Conservation (phyloP, 2,329 filamentous ascomycete species). For the Whalleya microplaca region DNA sequence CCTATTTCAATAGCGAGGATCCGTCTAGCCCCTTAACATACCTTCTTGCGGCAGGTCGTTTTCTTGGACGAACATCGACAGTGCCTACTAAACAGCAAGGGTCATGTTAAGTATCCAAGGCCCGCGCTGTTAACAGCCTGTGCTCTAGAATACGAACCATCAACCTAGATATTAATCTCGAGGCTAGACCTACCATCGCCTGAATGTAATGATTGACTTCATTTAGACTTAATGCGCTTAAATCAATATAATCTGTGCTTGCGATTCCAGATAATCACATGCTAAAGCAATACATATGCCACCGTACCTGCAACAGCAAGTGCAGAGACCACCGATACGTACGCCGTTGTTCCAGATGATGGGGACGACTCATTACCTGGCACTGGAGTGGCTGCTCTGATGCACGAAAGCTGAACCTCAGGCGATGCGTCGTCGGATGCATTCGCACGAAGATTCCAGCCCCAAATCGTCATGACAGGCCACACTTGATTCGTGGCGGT, state of each 20-base stretch:
- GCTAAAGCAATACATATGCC: conserved; percentile 1
- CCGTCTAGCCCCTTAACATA: too few species aligned
- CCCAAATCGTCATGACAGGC: conserved; percentile 35
- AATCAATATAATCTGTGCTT: background rate
- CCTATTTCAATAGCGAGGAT: too few species aligned
- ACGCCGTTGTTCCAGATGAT: conserved; percentile 1
- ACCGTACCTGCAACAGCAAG: conserved; percentile 1
- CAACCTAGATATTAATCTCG: too few species aligned
- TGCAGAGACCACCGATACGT: background rate
- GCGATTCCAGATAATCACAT: background rate
- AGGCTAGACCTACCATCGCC: too few species aligned
- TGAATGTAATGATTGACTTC: too few species aligned
- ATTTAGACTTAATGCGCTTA: too few species aligned
- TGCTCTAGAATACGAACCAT: too few species aligned
- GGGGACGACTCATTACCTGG: conserved; percentile 13
- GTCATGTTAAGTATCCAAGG: too few species aligned
- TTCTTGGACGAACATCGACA: too few species aligned
- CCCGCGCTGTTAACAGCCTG: too few species aligned
- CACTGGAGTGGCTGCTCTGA: conserved; percentile 21
- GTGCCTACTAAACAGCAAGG: too few species aligned
- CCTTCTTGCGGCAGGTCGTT: too few species aligned
- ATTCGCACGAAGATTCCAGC: conserved; percentile 32
- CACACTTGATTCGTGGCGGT: conserved; percentile 23
- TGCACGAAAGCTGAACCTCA: conserved; percentile 29
- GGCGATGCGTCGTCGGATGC: conserved; percentile 21